A percentile compares a stretch with the other conserved stretches of the same genome.
Evolutionary conservation across 2,329 filamentous ascomycete species (phyloP).

Genomic region (Nannizziopsis barbatae): DNA sequence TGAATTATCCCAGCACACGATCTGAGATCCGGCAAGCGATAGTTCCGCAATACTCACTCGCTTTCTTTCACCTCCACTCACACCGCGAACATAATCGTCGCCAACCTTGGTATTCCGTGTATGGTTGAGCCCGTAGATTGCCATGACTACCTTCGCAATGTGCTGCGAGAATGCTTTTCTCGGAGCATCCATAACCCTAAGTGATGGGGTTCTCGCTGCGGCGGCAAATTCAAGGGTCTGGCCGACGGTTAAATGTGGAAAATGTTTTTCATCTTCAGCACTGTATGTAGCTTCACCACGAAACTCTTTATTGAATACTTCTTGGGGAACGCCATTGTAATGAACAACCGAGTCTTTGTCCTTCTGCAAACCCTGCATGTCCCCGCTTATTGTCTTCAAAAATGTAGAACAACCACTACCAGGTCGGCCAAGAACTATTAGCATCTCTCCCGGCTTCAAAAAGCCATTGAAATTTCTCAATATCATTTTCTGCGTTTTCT

Average conservation of each 20-base stretch:
- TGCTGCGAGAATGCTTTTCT: conserved; percentile 36
- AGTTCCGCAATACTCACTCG: conserved; percentile 41
- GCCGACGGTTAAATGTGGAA: conserved; percentile 47
- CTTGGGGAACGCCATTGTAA: conserved; percentile 55
- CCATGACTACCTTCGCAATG: conserved; percentile 33
- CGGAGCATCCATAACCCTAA: conserved; percentile 31
- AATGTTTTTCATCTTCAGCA: conserved; percentile 39
- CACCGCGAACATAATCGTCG: conserved; percentile 49
- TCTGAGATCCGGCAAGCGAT: conserved; percentile 27
- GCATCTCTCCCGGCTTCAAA: conserved; percentile 40
- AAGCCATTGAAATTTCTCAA: conserved; percentile 44
- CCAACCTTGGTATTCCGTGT: conserved; percentile 40
- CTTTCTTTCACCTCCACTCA: conserved; percentile 52
- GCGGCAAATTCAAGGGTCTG: conserved; percentile 49
- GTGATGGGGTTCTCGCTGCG: conserved; percentile 39
- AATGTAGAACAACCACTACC: conserved; percentile 60
- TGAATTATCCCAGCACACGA: conserved; percentile 38
- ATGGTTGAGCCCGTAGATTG: conserved; percentile 32
- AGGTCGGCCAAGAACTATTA: conserved; percentile 33
- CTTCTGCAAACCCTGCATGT: conserved; percentile 66
- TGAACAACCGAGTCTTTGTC: conserved; percentile 62
- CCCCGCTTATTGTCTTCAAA: conserved; percentile 70
- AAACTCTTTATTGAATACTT: conserved; percentile 59
- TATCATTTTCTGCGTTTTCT: conserved; percentile 45
- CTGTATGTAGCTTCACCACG: conserved; percentile 33